These are phyloP conservation scores for Pulchroboletus neoregius DNA, from an alignment of 1,284 basidiomycete genomes.

Conservation along the genomic window DNA sequence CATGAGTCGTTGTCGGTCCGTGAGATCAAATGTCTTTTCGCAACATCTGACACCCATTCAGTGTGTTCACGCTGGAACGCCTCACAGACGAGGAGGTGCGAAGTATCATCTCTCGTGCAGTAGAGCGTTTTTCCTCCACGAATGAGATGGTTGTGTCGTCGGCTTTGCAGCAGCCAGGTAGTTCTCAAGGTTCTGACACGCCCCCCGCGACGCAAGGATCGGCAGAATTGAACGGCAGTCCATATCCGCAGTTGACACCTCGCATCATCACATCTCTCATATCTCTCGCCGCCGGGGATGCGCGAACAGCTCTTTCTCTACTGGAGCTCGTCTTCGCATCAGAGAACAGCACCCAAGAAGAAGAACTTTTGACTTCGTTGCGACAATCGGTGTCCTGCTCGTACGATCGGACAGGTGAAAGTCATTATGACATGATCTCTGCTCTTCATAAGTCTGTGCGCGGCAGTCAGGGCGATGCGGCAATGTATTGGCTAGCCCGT, in stretches of 20 bases:
- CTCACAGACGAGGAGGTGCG: slow-evolving; percentile 57
- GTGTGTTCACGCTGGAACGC: slow-evolving; percentile 62
- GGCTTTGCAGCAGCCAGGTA: slow-evolving; percentile 2
- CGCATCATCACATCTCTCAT: slow-evolving; percentile 50
- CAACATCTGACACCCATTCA: slow-evolving; percentile 29
- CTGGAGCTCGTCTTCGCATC: slow-evolving; percentile 58
- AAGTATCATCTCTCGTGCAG: slow-evolving; percentile 49
- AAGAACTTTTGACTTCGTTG: slow-evolving; percentile 46
- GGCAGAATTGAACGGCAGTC: slow-evolving; percentile 8
- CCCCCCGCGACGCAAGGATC: slow-evolving; percentile 18
- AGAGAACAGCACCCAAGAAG: slow-evolving; percentile 38
- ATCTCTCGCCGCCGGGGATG: slow-evolving; percentile 63
- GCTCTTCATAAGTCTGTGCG: slow-evolving; percentile 86
- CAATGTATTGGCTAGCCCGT: slow-evolving; percentile 85
- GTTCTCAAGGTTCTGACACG: slow-evolving; percentile 15
- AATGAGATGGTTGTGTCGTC: neutral
- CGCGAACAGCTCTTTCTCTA: slow-evolving; percentile 63
- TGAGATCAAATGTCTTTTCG: slow-evolving; percentile 9
- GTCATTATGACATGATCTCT: slow-evolving; percentile 83
- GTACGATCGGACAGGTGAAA: slow-evolving; percentile 76
- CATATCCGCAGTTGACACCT: slow-evolving; percentile 44
- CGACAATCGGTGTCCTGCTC: slow-evolving; percentile 54
- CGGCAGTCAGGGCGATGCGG: slow-evolving; percentile 75
- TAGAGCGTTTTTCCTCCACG: slow-evolving; percentile 37
- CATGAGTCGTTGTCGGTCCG: slow-evolving; percentile 76